A percentile compares a stretch with the other conserved stretches of the same genome.
Conservation (phyloP, 495 filamentous ascomycete species). For the Penicillium waksmanii region DNA sequence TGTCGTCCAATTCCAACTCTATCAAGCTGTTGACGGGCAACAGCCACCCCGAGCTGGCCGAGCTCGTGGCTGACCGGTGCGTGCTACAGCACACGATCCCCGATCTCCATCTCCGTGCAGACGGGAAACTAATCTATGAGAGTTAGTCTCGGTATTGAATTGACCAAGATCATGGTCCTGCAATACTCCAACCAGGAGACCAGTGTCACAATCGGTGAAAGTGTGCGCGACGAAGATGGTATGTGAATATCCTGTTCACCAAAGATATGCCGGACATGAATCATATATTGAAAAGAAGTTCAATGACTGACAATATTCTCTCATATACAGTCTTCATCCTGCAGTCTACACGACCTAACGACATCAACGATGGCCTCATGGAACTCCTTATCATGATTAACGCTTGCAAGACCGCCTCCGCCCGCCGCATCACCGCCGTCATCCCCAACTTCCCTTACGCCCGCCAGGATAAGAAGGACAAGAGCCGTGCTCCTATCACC, state of each 20-base stretch:
- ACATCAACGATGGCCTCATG: conserved; percentile 99
- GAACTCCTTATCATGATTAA: conserved; percentile 99
- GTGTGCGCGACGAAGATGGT: conserved; percentile 96
- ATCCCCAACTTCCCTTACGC: conserved; percentile 98
- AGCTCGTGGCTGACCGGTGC: conserved; percentile 87
- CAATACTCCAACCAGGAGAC: conserved; percentile 99
- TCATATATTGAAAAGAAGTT: conserved; percentile 7
- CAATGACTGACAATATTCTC: background rate
- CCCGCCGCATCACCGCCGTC: conserved; percentile 86
- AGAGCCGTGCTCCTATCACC: conserved; percentile 81
- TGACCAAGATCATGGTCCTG: conserved; percentile 89
- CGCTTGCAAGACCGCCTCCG: conserved; percentile 96
- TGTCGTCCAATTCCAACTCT: conserved; percentile 90
- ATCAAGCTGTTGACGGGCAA: conserved; percentile 96
- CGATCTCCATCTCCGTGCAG: background rate
- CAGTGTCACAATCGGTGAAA: conserved; percentile 94
- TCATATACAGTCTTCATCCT: conserved; percentile 80
- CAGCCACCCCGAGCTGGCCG: conserved; percentile 90
- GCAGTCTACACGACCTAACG: conserved; percentile 91
- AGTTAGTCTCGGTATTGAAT: conserved; percentile 83
- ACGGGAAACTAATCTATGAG: conserved; percentile 14
- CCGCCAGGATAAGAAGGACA: conserved; percentile 99
- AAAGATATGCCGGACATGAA: conserved; percentile 4
- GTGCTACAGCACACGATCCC: background rate
- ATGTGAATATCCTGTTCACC: conserved; percentile 22